Base-by-base conservation (phyloP, 2,329 filamentous ascomycete species). In the Xylariaceae sp. region DNA sequence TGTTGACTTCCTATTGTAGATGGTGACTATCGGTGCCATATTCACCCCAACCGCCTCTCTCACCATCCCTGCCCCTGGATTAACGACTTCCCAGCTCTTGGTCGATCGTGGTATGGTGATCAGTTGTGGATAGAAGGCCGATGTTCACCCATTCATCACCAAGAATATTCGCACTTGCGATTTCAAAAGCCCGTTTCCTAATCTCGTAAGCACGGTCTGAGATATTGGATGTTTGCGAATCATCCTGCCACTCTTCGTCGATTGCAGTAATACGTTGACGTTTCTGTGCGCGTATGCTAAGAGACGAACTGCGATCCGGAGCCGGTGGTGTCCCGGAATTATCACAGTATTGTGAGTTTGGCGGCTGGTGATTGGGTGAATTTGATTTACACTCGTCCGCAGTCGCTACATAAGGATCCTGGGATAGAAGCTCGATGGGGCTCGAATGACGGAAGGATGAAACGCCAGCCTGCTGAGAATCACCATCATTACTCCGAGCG, bases 61-160 rank as follows among this genome's bases (percentile, higher is more conserved):
- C n/a, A n/a, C n/a, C n/a, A n/a, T n/a, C n/a, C n/a, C n/a, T n/a
- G n/a, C n/a, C n/a, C 8, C 23, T 14, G 25, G 40, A 20, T 47
- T 11, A 50, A 8, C 7, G 11, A 3, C 35, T 17, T 4, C 65
- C 65, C 7, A 71, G 48, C 14, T 72, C 70, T 4, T 45, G 37
- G 2, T 73, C 69, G 1, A 57, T 8, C 2, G 34, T 48, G 2
- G 61, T 67, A 40, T 73, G 69, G 27, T 70, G 61, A 47, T 68
- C 66, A 0, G 63, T 64, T 2, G 69, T 72, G 19, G 67, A 69
- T 19, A 67, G 54, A 8, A 73, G 53, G 1, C 54, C 49, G 16
- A 71, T 63, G 1, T 42, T 32, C 6, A 33, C 40, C 56, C 54
- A 63, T 17, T 37, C 23, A 3, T 42, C 40, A 10, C 32, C 49